These are phyloP conservation scores for Nelumbo lutea DNA, from an alignment of 164 flowering plant genomes.

Conservation along the genomic window DNA sequence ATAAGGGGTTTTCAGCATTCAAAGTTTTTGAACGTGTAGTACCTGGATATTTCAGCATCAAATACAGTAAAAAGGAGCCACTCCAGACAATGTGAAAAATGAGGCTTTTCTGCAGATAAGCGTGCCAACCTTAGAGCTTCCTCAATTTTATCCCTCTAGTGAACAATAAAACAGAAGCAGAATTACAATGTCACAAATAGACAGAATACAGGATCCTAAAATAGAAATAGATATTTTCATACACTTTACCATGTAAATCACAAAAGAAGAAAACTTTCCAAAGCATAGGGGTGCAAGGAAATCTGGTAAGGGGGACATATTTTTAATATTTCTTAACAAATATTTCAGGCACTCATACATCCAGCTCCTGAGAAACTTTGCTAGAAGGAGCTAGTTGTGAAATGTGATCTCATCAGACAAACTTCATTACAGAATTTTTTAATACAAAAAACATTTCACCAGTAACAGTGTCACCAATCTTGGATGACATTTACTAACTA, in stretches of 20 bases:
- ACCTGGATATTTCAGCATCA: conserved; percentile 98
- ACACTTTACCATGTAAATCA: no score
- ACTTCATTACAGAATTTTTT: no score
- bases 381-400: no score
- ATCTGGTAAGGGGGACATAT: not conserved
- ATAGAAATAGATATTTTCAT: no score
- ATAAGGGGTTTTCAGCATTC: not conserved
- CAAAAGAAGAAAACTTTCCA: not conserved
- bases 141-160: conserved; percentile 84
- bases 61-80: conserved; percentile 99
- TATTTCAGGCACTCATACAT: no score
- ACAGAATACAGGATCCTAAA: not conserved
- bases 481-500: not conserved
- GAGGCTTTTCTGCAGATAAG: conserved; percentile 93
- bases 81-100: conserved; percentile 95
- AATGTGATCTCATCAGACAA: no score
- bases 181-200: conserved; percentile 2
- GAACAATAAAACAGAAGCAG: conserved; percentile 9
- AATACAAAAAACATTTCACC: no score
- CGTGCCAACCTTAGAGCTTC: conserved; percentile 86
- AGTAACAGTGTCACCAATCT: not conserved
- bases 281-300: not conserved
- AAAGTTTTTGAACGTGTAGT: conserved; percentile 4
- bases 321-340: no score
- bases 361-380: no score